Percentiles rank a stretch among this genome's conserved stretches.
phyloP scores from a whole-genome alignment of 176 grass and related monocot genomes.

The Musa beccarii region DNA sequence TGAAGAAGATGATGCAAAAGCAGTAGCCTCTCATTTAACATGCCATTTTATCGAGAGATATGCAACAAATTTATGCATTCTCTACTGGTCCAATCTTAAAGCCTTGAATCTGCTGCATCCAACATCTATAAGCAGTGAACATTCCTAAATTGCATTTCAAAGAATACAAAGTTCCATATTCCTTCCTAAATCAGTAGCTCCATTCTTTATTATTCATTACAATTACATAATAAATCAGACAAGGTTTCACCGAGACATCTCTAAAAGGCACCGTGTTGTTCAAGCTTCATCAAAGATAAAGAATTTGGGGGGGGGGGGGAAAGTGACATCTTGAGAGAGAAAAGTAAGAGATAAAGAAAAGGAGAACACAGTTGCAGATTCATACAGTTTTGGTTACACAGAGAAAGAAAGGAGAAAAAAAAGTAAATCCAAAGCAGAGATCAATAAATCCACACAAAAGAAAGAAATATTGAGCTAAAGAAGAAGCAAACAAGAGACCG shows the following conservation, averaged over 20 bases:
- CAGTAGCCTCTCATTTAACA: not conserved
- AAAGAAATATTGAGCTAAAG: not conserved
- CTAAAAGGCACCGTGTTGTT: no score
- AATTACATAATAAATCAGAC: no score
- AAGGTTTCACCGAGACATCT: no score
- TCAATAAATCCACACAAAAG: not conserved
- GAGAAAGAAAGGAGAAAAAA: no score
- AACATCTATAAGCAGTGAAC: not conserved
- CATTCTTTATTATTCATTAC: not conserved
- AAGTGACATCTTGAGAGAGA: no score
- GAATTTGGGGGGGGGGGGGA: no score
- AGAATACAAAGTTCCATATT: not conserved
- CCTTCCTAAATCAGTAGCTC: not conserved
- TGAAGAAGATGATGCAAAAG: not conserved
- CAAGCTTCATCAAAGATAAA: no score
- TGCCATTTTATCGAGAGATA: no score
- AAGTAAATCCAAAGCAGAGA: not conserved
- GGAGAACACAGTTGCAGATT: not conserved
- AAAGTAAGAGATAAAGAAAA: no score
- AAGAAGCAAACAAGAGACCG: not conserved
- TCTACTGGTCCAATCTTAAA: not conserved
- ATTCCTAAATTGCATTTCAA: not conserved
- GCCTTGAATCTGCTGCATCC: not conserved
- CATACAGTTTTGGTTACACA: not conserved
- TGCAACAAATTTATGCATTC: not conserved